Evolutionary conservation across 78 protist genomes (phyloP).

Genomic region (Dictyostelium capitatum): DNA sequence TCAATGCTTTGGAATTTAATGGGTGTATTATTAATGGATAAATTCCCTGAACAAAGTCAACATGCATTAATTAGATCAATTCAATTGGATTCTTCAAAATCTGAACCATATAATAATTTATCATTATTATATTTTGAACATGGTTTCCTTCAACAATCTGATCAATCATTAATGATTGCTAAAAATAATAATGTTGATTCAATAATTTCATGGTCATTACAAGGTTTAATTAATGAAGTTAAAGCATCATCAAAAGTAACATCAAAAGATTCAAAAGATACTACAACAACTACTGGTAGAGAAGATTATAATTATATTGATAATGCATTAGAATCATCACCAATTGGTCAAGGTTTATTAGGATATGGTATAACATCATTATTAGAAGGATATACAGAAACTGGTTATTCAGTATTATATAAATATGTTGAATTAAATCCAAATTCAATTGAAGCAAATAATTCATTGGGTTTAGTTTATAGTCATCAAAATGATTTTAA

Average conservation of each 20-base stretch:
- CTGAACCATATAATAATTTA: conserved; percentile 74
- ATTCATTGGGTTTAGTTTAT: conserved; percentile 16
- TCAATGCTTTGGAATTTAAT: conserved; percentile 55
- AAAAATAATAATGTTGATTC: conserved; percentile 38
- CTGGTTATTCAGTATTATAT: background rate
- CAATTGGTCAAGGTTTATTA: conserved; percentile 52
- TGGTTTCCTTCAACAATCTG: conserved; percentile 20
- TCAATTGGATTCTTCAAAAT: conserved; percentile 58
- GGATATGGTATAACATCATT: conserved; percentile 37
- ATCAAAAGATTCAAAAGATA: background rate
- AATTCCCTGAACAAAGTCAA: conserved; percentile 62
- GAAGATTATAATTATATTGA: conserved; percentile 44
- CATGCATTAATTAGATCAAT: conserved; percentile 66
- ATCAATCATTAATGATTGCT: conserved; percentile 35
- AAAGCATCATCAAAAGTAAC: background rate
- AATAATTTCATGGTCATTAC: conserved; percentile 34
- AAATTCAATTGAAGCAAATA: conserved; percentile 24
- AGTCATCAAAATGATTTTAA: conserved; percentile 7
- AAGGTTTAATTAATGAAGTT: conserved; percentile 63
- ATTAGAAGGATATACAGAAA: background rate
- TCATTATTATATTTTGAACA: conserved; percentile 45
- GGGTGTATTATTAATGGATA: conserved; percentile 75
- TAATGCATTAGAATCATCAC: conserved; percentile 28
- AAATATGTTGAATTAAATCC: conserved; percentile 37
- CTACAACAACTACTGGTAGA: background rate